Evolutionary conservation across 495 filamentous ascomycete genomes (phyloP).

Genomic region (Talaromyces ruber): DNA sequence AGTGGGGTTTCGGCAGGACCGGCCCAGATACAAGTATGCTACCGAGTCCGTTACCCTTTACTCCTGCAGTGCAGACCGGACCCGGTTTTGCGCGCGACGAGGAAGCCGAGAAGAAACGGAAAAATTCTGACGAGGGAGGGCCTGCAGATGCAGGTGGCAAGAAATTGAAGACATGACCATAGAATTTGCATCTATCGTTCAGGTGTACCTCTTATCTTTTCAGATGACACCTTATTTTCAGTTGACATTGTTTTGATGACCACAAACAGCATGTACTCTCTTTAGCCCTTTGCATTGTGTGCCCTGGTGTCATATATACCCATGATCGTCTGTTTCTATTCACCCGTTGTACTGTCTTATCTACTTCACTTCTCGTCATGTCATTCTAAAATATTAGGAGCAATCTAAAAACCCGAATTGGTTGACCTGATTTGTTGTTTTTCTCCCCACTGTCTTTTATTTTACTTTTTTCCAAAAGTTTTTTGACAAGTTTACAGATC

Average conservation of each 20-base stretch:
- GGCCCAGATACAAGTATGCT: slow-evolving; percentile 70
- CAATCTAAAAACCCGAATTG: not conserved
- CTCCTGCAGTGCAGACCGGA: slow-evolving; percentile 66
- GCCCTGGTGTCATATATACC: slow-evolving; percentile 1
- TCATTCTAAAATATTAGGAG: not conserved
- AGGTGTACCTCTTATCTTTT: not conserved
- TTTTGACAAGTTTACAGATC: not conserved
- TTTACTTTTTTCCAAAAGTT: too few relatives aligned
- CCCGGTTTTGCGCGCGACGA: slow-evolving; percentile 59
- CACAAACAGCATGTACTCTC: not conserved
- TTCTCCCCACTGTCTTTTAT: not conserved
- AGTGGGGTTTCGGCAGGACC: slow-evolving; percentile 67
- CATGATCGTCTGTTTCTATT: not conserved
- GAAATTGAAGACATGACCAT: slow-evolving; percentile 39
- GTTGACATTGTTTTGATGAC: not conserved
- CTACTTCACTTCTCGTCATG: not conserved
- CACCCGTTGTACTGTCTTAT: not conserved
- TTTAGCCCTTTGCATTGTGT: not conserved
- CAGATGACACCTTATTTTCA: not conserved
- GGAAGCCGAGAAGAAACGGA: slow-evolving; percentile 45
- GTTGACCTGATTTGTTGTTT: not conserved
- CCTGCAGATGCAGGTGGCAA: slow-evolving; percentile 29
- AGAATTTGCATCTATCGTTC: not conserved
- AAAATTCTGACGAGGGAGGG: slow-evolving; percentile 40
- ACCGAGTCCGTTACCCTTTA: slow-evolving; percentile 87